These are phyloP conservation scores for Metarhizium rileyi DNA, from an alignment of 2,329 filamentous ascomycete species.

Conservation along the genomic window DNA sequence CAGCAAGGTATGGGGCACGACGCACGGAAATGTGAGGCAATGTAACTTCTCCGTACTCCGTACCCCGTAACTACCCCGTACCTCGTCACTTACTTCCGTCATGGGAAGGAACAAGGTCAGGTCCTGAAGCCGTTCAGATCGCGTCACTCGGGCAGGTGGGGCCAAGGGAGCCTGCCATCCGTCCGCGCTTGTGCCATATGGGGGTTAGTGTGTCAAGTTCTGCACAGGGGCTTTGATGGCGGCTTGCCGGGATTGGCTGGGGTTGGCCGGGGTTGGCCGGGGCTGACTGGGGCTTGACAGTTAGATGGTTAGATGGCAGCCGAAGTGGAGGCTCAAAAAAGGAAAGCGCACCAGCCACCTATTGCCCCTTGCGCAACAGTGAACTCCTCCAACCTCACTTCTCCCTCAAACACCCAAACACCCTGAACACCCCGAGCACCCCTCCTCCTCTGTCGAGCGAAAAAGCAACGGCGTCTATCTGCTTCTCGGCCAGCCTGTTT, in stretches of 20 bases:
- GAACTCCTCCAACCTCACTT: conserved; percentile 2
- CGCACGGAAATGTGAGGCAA: no score
- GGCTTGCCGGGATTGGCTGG: not conserved
- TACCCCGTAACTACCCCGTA: no score
- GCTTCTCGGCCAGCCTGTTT: not conserved
- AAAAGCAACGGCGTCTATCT: not conserved
- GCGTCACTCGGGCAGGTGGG: conserved; percentile 1
- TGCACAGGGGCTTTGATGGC: not conserved
- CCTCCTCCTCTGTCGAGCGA: not conserved
- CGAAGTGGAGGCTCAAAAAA: conserved; percentile 6
- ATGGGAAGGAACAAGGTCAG: no score
- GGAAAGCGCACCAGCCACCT: conserved; percentile 6
- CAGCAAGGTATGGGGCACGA: no score
- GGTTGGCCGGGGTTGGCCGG: not conserved
- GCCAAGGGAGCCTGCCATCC: not conserved
- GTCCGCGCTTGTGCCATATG: not conserved
- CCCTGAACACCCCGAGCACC: not conserved
- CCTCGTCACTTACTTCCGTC: not conserved
- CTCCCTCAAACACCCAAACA: conserved; percentile 3
- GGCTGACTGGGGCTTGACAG: not conserved
- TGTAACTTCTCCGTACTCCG: no score
- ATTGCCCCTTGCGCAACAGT: conserved; percentile 9
- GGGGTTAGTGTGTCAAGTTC: not conserved
- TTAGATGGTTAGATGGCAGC: not conserved
- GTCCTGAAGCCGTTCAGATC: not conserved